Evolutionary conservation across 176 grass and related monocot species (phyloP).

Genomic region (Rhipidocladum racemiflorum): DNA sequence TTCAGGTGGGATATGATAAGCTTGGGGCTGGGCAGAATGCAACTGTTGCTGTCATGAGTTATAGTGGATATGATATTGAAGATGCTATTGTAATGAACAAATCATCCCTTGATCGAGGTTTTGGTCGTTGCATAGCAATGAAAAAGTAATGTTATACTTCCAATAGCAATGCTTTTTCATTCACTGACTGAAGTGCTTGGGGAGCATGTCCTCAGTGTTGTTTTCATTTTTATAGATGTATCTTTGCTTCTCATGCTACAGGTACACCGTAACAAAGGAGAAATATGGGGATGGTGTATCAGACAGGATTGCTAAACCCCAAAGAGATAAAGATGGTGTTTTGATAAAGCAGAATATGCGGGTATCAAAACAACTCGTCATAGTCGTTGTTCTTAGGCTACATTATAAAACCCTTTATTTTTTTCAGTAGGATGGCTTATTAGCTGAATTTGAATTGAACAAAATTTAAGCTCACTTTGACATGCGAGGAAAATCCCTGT

Average conservation of each 20-base stretch:
- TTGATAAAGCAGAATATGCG: slow-evolving; percentile 62
- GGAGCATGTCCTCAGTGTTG: neutral
- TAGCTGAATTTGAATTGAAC: slow-evolving; percentile 5
- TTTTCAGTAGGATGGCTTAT: neutral
- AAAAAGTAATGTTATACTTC: slow-evolving; percentile 71
- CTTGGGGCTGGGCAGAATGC: slow-evolving; percentile 96
- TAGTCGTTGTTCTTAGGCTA: slow-evolving; percentile 10
- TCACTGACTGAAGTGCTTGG: slow-evolving; percentile 18
- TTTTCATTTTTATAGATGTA: slow-evolving; percentile 7
- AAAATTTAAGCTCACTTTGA: neutral
- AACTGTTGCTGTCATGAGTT: slow-evolving; percentile 95
- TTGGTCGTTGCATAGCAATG: slow-evolving; percentile 93
- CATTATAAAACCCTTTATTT: slow-evolving; percentile 18
- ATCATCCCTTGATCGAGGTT: slow-evolving; percentile 95
- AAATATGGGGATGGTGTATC: slow-evolving; percentile 44
- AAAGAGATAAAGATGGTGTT: slow-evolving; percentile 60
- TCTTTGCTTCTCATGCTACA: slow-evolving; percentile 35
- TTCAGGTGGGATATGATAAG: slow-evolving; percentile 89
- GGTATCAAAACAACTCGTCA: slow-evolving; percentile 42
- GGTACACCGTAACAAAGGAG: slow-evolving; percentile 69
- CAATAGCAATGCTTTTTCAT: slow-evolving; percentile 6
- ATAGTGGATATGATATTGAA: slow-evolving; percentile 98
- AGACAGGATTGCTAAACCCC: slow-evolving; percentile 66
- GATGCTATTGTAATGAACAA: slow-evolving; percentile 99
- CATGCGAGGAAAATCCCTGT: neutral